Conservation (phyloP, 768 basidiomycete species). For the Tylopilus felleus region DNA sequence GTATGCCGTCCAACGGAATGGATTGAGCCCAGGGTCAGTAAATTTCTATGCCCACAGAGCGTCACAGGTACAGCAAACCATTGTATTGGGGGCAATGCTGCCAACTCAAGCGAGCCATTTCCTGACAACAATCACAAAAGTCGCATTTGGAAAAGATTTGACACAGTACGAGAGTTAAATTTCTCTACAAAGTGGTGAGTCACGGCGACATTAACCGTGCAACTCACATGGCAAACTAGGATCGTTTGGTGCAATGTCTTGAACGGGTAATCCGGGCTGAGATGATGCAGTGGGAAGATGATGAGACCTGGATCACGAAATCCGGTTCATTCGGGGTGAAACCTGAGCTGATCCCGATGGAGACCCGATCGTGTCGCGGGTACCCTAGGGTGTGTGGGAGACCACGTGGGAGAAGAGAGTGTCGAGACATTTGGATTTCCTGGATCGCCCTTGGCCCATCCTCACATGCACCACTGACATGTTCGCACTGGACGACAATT, state of each 20-base stretch:
- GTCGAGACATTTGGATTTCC: conserved; percentile 18
- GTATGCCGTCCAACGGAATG: not conserved
- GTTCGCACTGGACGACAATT: conserved; percentile 14
- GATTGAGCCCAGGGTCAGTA: conserved; percentile 18
- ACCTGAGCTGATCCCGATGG: conserved; percentile 16
- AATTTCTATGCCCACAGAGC: not conserved
- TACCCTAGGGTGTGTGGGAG: conserved; percentile 20
- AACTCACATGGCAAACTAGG: not conserved
- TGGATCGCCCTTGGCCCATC: conserved; percentile 12
- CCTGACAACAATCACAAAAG: conserved; percentile 3
- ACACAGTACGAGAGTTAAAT: not conserved
- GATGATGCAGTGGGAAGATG: conserved; percentile 1
- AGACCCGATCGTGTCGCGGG: conserved; percentile 3
- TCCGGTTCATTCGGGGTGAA: conserved; percentile 8
- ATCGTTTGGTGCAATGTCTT: not conserved
- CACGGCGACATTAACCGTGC: not conserved
- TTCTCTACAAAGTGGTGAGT: not conserved
- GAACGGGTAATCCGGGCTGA: not conserved
- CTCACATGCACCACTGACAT: conserved; percentile 1
- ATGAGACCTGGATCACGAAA: conserved; percentile 14
- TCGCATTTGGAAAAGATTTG: conserved; percentile 4
- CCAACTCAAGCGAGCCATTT: not conserved
- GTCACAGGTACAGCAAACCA: not conserved
- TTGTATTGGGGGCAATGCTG: not conserved
- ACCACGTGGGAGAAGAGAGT: conserved; percentile 26